Percentiles rank a stretch among this genome's conserved stretches.
Evolutionary conservation across 805 yeast genomes (phyloP).

Genomic region (Candida arabinofermentans): DNA sequence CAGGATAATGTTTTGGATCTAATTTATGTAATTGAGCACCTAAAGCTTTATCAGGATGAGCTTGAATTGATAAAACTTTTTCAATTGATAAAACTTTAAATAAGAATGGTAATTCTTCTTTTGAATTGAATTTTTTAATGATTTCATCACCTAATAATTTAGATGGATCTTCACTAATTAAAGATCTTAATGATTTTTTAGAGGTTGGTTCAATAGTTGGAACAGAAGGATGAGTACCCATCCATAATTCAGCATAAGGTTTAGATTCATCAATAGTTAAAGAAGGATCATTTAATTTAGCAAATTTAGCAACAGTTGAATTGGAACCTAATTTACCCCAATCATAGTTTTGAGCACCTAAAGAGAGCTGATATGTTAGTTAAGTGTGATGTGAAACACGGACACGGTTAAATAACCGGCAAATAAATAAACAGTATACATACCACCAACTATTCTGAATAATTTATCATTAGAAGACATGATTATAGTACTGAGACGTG

Average conservation of each 20-base stretch:
- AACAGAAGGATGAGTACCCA: conserved; percentile 96
- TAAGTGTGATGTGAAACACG: too few relatives aligned
- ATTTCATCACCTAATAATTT: conserved; percentile 55
- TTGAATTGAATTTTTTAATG: conserved; percentile 60
- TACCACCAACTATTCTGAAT: conserved; percentile 33
- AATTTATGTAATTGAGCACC: conserved; percentile 69
- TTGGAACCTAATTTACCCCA: conserved; percentile 70
- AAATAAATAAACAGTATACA: conserved; percentile 5
- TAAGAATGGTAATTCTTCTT: conserved; percentile 78
- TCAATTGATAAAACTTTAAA: conserved; percentile 92
- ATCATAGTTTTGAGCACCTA: conserved; percentile 36
- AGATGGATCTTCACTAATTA: conserved; percentile 58
- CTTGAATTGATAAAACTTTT: conserved; percentile 93
- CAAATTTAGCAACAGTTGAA: conserved; percentile 88
- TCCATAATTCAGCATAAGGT: conserved; percentile 98
- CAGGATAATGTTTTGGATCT: conserved; percentile 95
- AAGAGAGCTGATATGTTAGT: not conserved
- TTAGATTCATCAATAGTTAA: conserved; percentile 62
- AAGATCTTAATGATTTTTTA: conserved; percentile 61
- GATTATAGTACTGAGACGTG: not conserved
- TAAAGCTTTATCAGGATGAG: conserved; percentile 91
- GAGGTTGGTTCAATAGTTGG: conserved; percentile 63
- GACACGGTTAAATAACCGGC: not conserved
- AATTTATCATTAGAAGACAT: conserved; percentile 18
- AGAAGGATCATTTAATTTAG: conserved; percentile 61